phyloP scores from a whole-genome alignment of 2,329 filamentous ascomycete genomes.

The Diplodia corticola region DNA sequence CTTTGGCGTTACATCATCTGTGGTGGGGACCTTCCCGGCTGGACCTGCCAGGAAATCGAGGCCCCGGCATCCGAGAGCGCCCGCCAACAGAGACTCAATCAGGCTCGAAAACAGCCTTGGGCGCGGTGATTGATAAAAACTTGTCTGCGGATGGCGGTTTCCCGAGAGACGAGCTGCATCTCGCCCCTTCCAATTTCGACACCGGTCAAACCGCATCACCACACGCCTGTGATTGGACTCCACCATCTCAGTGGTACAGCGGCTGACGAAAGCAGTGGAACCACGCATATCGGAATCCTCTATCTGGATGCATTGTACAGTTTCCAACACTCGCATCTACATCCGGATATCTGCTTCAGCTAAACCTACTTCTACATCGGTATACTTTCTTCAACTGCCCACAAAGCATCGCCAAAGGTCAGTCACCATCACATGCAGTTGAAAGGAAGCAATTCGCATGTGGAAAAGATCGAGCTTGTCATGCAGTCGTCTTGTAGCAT shows the following conservation, averaged over 20 bases:
- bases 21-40: neutral
- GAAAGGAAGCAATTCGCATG: neutral
- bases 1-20: slow-evolving; percentile 17
- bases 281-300: too few species aligned
- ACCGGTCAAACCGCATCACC: neutral
- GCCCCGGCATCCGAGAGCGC: neutral
- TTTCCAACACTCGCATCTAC: too few species aligned
- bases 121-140: neutral
- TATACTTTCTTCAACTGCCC: neutral
- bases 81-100: neutral
- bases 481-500: slow-evolving; percentile 16
- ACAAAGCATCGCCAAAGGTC: too few species aligned
- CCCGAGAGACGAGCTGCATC: neutral
- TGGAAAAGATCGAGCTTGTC: neutral
- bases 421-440: neutral
- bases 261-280: too few species aligned
- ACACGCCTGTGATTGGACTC: neutral
- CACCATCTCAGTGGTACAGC: too few species aligned
- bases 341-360: too few species aligned
- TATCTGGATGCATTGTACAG: neutral
- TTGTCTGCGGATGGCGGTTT: neutral
- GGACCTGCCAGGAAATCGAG: neutral
- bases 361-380: too few species aligned
- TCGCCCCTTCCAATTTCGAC: neutral
- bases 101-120: neutral